Evolutionary conservation across 805 yeast species (phyloP).

Genomic region (Nakazawaea ishiwadae): DNA sequence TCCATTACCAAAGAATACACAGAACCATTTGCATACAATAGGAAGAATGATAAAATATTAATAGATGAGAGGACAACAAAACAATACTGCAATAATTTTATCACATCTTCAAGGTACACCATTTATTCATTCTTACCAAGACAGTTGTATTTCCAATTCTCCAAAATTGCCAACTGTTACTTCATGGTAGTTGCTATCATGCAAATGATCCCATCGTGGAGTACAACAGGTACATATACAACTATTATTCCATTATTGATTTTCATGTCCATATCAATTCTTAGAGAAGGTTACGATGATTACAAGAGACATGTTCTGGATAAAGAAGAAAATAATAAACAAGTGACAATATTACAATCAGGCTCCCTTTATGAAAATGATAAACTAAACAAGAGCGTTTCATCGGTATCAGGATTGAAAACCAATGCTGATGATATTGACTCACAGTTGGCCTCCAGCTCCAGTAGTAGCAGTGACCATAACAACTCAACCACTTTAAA

Average conservation of each 20-base stretch:
- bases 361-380: slow-evolving; percentile 2
- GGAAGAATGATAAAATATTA: slow-evolving; percentile 30
- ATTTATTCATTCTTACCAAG: slow-evolving; percentile 79
- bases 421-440: slow-evolving; percentile 11
- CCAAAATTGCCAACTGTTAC: slow-evolving; percentile 87
- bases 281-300: slow-evolving; percentile 93
- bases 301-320: slow-evolving; percentile 83
- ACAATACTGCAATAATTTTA: slow-evolving; percentile 61
- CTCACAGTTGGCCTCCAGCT: slow-evolving; percentile 5
- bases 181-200: slow-evolving; percentile 85
- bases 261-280: slow-evolving; percentile 84
- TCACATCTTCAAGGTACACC: slow-evolving; percentile 86
- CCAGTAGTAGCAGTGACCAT: slow-evolving; percentile 25
- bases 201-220: slow-evolving; percentile 97
- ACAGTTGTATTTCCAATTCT: slow-evolving; percentile 86
- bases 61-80: slow-evolving; percentile 66
- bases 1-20: slow-evolving; percentile 35
- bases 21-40: slow-evolving; percentile 24
- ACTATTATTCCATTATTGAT: slow-evolving; percentile 86
- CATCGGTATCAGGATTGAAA: slow-evolving; percentile 9
- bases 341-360: slow-evolving; percentile 32
- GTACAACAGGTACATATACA: slow-evolving; percentile 93
- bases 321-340: slow-evolving; percentile 70
- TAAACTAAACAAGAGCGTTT: slow-evolving; percentile 10
- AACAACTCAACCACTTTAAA: slow-evolving; percentile 3